Percentiles rank a stretch among this genome's conserved stretches.
Conservation (phyloP, 192 early-diverging fungal species). For the Podila minutissima region DNA sequence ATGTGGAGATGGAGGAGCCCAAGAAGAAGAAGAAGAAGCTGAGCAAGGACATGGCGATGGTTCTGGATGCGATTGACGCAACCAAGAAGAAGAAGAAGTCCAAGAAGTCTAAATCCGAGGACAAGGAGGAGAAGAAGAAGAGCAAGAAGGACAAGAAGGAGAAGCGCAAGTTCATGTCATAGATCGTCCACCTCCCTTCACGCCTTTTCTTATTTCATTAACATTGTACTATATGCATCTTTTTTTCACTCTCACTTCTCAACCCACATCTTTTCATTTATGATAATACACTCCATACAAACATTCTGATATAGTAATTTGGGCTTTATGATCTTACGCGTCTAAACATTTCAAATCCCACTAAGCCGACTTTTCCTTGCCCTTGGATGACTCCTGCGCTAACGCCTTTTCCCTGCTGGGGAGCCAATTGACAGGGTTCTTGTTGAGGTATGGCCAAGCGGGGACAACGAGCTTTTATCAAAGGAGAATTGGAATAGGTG, state of each 20-base stretch:
- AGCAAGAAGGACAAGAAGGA: conserved; percentile 49
- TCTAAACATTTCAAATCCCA: neutral
- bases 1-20: conserved; percentile 27
- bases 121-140: conserved; percentile 47
- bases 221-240: neutral
- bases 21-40: conserved; percentile 60
- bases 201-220: neutral
- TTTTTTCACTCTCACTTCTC: neutral
- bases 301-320: neutral
- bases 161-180: conserved; percentile 55
- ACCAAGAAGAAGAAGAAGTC: conserved; percentile 62
- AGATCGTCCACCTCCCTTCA: neutral
- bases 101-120: conserved; percentile 55
- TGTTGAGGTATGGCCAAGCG: conserved; percentile 45
- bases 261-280: conserved; percentile 8
- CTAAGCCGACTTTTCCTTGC: conserved; percentile 4
- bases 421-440: conserved; percentile 36
- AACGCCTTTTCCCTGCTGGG: conserved; percentile 33
- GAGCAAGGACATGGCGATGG: conserved; percentile 58
- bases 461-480: conserved; percentile 29
- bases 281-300: neutral
- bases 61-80: conserved; percentile 65
- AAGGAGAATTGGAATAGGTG: neutral
- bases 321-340: neutral
- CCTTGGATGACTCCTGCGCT: conserved; percentile 10